phyloP scores from a whole-genome alignment of 805 yeast species.

The Yarrowia deformans region DNA sequence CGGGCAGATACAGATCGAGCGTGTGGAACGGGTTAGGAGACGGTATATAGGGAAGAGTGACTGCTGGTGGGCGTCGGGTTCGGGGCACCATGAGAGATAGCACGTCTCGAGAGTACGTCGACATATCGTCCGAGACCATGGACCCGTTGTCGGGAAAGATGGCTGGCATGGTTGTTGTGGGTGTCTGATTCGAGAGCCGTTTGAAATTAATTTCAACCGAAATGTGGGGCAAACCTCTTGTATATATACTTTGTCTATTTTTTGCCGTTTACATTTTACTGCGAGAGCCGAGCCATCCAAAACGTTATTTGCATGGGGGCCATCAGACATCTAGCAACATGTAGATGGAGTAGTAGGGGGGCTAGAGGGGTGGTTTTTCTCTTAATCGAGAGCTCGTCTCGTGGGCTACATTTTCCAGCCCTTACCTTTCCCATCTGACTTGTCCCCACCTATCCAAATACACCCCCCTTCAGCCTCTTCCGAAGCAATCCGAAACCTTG shows the following conservation, averaged over 20 bases:
- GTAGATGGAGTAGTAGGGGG: background rate
- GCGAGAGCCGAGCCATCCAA: slow-evolving; percentile 9
- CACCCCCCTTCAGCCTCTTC: background rate
- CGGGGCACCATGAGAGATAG: slow-evolving; percentile 39
- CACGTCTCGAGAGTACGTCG: slow-evolving; percentile 7
- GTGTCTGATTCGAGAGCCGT: background rate
- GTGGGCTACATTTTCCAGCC: too few species aligned
- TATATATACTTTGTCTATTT: slow-evolving; percentile 25
- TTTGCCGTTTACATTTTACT: background rate
- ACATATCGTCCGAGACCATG: slow-evolving; percentile 25
- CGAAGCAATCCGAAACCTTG: slow-evolving; percentile 19
- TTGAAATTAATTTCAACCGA: background rate
- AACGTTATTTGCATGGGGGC: background rate
- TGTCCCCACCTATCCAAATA: too few species aligned
- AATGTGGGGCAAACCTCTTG: slow-evolving; percentile 13
- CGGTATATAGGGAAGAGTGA: slow-evolving; percentile 40
- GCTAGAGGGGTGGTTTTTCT: background rate
- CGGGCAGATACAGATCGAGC: slow-evolving; percentile 40
- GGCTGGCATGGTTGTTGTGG: slow-evolving; percentile 24
- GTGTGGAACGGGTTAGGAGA: slow-evolving; percentile 42
- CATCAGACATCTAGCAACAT: too few species aligned
- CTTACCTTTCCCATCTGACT: too few species aligned
- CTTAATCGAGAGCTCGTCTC: too few species aligned
- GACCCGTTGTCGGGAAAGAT: slow-evolving; percentile 25
- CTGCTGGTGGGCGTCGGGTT: slow-evolving; percentile 40